These are phyloP conservation scores for Kurtzmaniella quercitrusa DNA, from an alignment of 1,139 yeast genomes.

Conservation along the genomic window DNA sequence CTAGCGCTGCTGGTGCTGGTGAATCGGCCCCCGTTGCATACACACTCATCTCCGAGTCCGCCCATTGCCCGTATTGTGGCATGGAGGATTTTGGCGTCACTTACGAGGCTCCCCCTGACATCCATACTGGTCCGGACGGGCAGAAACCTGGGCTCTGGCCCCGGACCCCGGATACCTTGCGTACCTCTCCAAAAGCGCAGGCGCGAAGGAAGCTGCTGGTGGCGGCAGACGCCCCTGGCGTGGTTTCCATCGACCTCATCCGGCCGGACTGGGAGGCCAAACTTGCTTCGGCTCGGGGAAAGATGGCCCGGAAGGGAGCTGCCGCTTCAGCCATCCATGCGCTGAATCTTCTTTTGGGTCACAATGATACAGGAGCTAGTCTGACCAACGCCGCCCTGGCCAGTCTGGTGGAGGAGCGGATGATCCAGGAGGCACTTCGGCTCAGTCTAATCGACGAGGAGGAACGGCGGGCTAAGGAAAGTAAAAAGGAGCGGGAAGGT, in stretches of 20 bases:
- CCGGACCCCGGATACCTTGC: slow-evolving; percentile 1
- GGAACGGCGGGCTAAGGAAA: slow-evolving; percentile 20
- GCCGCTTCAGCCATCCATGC: slow-evolving; percentile 94
- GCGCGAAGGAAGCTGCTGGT: slow-evolving; percentile 38
- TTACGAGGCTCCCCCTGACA: slow-evolving; percentile 57
- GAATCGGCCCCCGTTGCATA: slow-evolving; percentile 37
- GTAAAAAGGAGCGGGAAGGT: slow-evolving; percentile 9
- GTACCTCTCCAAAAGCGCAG: slow-evolving; percentile 1
- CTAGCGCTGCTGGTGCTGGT: neutral
- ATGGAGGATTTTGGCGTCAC: slow-evolving; percentile 82
- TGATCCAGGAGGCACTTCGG: slow-evolving; percentile 82
- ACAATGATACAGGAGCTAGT: slow-evolving; percentile 17
- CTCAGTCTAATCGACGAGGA: slow-evolving; percentile 69
- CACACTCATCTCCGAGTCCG: slow-evolving; percentile 76
- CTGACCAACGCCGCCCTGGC: slow-evolving; percentile 2
- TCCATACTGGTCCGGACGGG: slow-evolving; percentile 54
- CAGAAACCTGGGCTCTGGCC: slow-evolving; percentile 33
- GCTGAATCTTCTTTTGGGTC: slow-evolving; percentile 53
- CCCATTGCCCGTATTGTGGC: slow-evolving; percentile 93
- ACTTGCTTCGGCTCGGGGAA: slow-evolving; percentile 65
- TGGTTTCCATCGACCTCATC: slow-evolving; percentile 73
- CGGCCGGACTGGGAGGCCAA: slow-evolving; percentile 91
- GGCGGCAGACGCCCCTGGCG: slow-evolving; percentile 60
- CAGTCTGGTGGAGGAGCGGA: slow-evolving; percentile 57
- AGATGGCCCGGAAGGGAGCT: slow-evolving; percentile 81